Evolutionary conservation across 192 early-diverging fungal species (phyloP), one percentile per base, ranked within the genome.

Genomic region (Thamnidium elegans): DNA sequence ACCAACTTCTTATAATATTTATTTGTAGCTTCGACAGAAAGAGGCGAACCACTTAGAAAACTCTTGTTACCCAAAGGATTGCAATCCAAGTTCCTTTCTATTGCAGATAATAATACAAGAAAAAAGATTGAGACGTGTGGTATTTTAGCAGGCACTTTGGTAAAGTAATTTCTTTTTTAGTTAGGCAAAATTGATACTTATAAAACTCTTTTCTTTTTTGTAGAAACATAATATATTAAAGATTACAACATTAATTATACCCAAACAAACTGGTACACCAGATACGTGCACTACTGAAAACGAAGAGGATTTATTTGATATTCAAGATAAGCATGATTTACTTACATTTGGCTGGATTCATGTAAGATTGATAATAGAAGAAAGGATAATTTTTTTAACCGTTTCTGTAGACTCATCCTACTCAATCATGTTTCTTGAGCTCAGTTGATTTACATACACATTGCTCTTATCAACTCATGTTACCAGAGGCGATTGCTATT

Each of bases 391-490:
- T n/a, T 11, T 17, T 32, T 4, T 43, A 31, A 19, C 42, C 14
- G 9, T 9, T 55, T 34, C 4, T 44, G 4, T 66, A 83, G 80
- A 94, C 92, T 3, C 93, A 95, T 73, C 94, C 94, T 19, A 87
- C 91, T n/a, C 94, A 96, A 76, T 87, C 94, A 6, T 95, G 94
- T 68, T 96, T 96, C 67, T 87, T 96, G 88, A 90, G 88, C 68
- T 95, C 93, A 4, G 84, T 96, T 10, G 94, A 96, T 69, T 68
- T 96, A 54, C 94, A 96, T 75, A 96, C 93, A 6, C 94, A 96
- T 61, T 93, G 84, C 63, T 89, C 92, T 1, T 95, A 94, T 69
- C 94, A 96, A 73, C 65, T 92, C 43, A 91, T 93, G 84, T 78
- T 95, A 6, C 92, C 92, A 14, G 94, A 96, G 65, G 94, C 94